These are phyloP conservation scores for Xerocomus nothofagi DNA, from an alignment of 1,284 basidiomycete genomes.

Conservation along the genomic window DNA sequence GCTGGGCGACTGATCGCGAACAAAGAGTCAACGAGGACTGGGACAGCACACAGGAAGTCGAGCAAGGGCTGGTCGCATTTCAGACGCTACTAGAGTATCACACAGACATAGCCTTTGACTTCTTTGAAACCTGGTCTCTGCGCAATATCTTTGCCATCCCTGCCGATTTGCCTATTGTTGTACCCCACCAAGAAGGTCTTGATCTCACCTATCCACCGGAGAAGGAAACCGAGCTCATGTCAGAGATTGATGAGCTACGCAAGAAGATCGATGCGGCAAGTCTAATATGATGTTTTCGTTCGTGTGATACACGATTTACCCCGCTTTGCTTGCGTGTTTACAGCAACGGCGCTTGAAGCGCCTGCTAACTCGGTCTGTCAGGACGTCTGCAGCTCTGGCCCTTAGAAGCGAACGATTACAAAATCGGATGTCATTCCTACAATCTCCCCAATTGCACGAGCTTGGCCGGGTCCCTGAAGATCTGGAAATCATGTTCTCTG, in stretches of 20 bases:
- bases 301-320: conserved; percentile 3
- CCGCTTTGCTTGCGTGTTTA: conserved; percentile 1
- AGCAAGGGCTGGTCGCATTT: conserved; percentile 73
- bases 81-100: conserved; percentile 76
- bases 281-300: conserved; percentile 10
- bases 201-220: conserved; percentile 51
- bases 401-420: conserved; percentile 45
- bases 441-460: conserved; percentile 34
- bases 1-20: conserved; percentile 62
- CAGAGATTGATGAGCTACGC: conserved; percentile 61
- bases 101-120: conserved; percentile 77
- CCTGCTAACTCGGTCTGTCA: conserved; percentile 48
- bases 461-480: conserved; percentile 41
- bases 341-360: conserved; percentile 67
- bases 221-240: conserved; percentile 55
- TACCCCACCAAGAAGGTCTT: conserved; percentile 64
- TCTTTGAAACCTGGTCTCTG: conserved; percentile 76
- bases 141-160: conserved; percentile 75
- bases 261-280: conserved; percentile 61
- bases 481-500: conserved; percentile 44
- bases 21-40: conserved; percentile 44
- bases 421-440: conserved; percentile 47
- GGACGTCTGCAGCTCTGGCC: conserved; percentile 45
- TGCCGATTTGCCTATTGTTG: conserved; percentile 61
- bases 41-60: conserved; percentile 66